Evolutionary conservation across 495 filamentous ascomycete genomes (phyloP).

Genomic region (Penicillium bovifimosum): DNA sequence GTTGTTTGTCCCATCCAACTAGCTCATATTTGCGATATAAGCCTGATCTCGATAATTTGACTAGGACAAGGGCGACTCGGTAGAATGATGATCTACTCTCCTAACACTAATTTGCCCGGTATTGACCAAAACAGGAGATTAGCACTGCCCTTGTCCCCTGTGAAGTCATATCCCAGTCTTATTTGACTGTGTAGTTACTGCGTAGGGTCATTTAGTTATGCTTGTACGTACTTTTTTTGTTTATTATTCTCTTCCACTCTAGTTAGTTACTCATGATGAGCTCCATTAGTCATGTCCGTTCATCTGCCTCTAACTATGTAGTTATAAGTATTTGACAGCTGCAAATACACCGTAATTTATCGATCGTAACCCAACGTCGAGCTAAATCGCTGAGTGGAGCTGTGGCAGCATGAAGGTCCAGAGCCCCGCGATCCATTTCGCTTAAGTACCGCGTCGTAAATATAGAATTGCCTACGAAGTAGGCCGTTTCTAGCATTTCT

Average conservation of each 20-base stretch:
- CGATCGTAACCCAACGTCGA: neutral
- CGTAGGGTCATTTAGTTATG: too few species aligned
- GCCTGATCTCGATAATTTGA: neutral
- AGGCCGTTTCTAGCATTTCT: too few species aligned
- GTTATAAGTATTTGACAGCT: too few species aligned
- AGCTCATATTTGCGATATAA: neutral
- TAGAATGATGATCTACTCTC: constrained; percentile 3
- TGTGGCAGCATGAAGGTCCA: neutral
- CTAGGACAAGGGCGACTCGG: neutral
- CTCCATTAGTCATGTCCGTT: neutral
- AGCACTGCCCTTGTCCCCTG: neutral
- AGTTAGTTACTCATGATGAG: too few species aligned
- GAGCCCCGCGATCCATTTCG: constrained; percentile 3
- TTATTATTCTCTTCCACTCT: too few species aligned
- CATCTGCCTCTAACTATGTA: neutral
- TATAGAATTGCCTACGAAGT: neutral
- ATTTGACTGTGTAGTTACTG: too few species aligned
- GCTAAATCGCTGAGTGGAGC: constrained; percentile 2
- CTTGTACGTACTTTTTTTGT: too few species aligned
- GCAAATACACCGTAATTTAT: too few species aligned
- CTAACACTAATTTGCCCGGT: constrained; percentile 4
- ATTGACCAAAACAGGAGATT: neutral
- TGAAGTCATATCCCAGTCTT: neutral
- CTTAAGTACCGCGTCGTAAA: neutral
- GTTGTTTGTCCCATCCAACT: neutral